phyloP scores from a whole-genome alignment of 352 stramenopile species.

The Phytophthora idaei region DNA sequence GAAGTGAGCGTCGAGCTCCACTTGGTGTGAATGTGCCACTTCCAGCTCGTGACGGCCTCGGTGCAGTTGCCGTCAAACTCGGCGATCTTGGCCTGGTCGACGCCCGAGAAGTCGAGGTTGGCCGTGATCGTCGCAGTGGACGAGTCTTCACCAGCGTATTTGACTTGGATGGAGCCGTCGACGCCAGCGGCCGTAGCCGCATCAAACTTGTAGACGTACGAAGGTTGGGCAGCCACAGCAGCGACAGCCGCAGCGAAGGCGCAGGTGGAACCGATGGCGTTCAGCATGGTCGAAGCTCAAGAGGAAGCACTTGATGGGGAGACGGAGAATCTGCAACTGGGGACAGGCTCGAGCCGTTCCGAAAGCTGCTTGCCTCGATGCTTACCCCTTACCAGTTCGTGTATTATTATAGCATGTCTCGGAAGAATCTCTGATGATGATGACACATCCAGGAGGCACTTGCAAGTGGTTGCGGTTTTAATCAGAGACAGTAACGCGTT shows the following conservation, averaged over 20 bases:
- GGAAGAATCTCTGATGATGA: background rate
- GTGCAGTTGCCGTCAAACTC: slow-evolving; percentile 49
- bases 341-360: background rate
- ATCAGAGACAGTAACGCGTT: slow-evolving; percentile 11
- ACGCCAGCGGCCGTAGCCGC: slow-evolving; percentile 36
- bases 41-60: slow-evolving; percentile 43
- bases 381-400: too few relatives aligned
- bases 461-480: background rate
- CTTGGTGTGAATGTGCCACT: slow-evolving; percentile 66
- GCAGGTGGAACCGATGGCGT: slow-evolving; percentile 7
- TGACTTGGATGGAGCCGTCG: slow-evolving; percentile 41
- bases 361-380: background rate
- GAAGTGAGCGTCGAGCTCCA: slow-evolving; percentile 44
- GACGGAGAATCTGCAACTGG: slow-evolving; percentile 11
- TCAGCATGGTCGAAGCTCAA: slow-evolving; percentile 10
- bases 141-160: slow-evolving; percentile 39
- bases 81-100: slow-evolving; percentile 31
- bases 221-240: slow-evolving; percentile 23
- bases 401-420: background rate
- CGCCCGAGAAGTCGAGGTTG: slow-evolving; percentile 46
- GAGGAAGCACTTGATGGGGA: slow-evolving; percentile 6
- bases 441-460: background rate
- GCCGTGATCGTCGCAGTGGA: slow-evolving; percentile 41
- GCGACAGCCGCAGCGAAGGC: slow-evolving; percentile 16
- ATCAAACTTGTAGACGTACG: slow-evolving; percentile 54